Conservation (phyloP, 75 land plant species). For the Sequoiadendron giganteum region DNA sequence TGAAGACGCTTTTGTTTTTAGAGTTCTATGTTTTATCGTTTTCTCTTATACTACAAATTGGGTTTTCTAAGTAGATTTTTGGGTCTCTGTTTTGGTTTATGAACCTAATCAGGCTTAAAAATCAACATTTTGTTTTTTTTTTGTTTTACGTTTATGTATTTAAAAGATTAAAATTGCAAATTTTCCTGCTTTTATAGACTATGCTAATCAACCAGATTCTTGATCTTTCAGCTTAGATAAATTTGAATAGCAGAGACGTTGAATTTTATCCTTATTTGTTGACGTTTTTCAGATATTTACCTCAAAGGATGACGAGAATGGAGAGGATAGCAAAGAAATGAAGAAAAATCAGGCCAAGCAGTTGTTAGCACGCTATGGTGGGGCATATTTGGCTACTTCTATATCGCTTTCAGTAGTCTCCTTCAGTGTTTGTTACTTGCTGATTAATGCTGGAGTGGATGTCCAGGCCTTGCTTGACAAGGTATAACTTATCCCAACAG, state of each 20-base stretch:
- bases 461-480: conserved; percentile 73
- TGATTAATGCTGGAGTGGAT: conserved; percentile 81
- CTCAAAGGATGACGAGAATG: conserved; percentile 53
- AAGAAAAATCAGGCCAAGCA: conserved; percentile 85
- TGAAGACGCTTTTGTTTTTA: neutral
- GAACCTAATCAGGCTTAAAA: neutral
- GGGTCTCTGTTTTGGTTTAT: neutral
- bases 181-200: neutral
- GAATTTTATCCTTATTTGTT: neutral
- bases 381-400: conserved; percentile 93
- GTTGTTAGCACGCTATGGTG: conserved; percentile 85
- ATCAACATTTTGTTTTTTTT: neutral
- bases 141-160: neutral
- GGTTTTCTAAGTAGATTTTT: neutral
- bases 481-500: conserved; percentile 28
- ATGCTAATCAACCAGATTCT: neutral
- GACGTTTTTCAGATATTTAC: conserved; percentile 63
- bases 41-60: neutral
- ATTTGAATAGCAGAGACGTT: neutral
- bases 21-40: neutral
- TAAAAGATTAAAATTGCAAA: neutral
- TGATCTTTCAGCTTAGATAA: neutral
- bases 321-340: conserved; percentile 34
- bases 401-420: conserved; percentile 83
- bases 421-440: conserved; percentile 73